Conservation (phyloP, 2,329 filamentous ascomycete species). For the Curvularia spicifera region DNA sequence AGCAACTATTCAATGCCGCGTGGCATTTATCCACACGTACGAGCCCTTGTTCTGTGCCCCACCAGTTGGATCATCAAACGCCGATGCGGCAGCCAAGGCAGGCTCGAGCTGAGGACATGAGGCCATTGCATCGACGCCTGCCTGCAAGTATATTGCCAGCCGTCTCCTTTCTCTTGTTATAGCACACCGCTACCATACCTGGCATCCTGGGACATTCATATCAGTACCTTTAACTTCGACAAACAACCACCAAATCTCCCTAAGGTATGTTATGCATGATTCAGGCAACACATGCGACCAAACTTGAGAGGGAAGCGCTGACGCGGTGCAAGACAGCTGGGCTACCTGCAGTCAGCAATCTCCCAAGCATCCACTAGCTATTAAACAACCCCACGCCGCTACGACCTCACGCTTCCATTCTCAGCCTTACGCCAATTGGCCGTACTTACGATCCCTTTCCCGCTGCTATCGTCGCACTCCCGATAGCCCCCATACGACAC, state of each 20-base stretch:
- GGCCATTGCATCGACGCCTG: slow-evolving; percentile 20
- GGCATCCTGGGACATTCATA: not conserved
- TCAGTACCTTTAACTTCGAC: not conserved
- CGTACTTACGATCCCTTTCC: not conserved
- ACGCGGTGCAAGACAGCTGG: slow-evolving; percentile 28
- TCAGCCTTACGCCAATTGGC: not conserved
- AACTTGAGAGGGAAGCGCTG: slow-evolving; percentile 6
- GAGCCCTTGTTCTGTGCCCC: slow-evolving; percentile 10
- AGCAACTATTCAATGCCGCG: slow-evolving; percentile 14
- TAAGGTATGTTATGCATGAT: not conserved
- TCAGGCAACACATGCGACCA: not conserved
- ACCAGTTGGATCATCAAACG: slow-evolving; percentile 29
- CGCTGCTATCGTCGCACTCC: not conserved
- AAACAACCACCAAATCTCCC: not conserved
- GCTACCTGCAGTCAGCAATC: slow-evolving; percentile 9
- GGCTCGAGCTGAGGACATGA: slow-evolving; percentile 21
- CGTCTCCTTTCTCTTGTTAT: slow-evolving; percentile 23
- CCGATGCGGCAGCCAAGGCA: slow-evolving; percentile 34
- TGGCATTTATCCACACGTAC: slow-evolving; percentile 9
- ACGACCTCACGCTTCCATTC: not conserved
- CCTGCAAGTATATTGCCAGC: slow-evolving; percentile 18
- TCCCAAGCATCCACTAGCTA: slow-evolving; percentile 1
- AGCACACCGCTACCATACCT: slow-evolving; percentile 5
- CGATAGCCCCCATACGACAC: slow-evolving; percentile 10
- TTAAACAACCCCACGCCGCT: slow-evolving; percentile 3